phyloP scores from a whole-genome alignment of 371 early-diverging fungal species.

The Lichtheimia hyalospora region DNA sequence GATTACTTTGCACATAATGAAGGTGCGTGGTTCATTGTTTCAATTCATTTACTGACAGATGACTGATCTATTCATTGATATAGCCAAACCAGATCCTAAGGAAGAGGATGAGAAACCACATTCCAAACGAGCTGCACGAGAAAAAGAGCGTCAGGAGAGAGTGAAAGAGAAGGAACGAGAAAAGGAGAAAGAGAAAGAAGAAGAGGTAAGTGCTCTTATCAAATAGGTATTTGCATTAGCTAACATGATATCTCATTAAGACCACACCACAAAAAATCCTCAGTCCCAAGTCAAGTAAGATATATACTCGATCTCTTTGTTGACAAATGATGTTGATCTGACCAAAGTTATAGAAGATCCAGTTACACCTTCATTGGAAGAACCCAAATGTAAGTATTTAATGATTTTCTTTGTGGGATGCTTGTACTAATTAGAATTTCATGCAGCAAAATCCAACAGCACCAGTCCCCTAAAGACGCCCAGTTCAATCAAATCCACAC shows the following conservation, averaged over 20 bases:
- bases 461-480: conserved; percentile 12
- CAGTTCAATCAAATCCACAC: not conserved
- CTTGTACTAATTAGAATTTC: too few species aligned
- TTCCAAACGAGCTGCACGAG: conserved; percentile 32
- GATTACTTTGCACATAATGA: conserved; percentile 40
- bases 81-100: conserved; percentile 32
- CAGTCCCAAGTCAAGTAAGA: too few species aligned
- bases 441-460: not conserved
- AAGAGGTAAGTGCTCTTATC: conserved; percentile 9
- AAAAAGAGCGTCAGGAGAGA: conserved; percentile 7
- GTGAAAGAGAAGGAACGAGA: conserved; percentile 22
- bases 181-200: conserved; percentile 35
- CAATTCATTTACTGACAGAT: not conserved
- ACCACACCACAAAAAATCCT: too few species aligned
- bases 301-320: too few species aligned
- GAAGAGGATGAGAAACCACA: conserved; percentile 28
- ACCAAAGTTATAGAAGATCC: conserved; percentile 1
- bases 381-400: not conserved
- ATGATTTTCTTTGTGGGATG: too few species aligned
- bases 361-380: not conserved
- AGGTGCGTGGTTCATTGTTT: conserved; percentile 18
- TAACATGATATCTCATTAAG: too few species aligned
- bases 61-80: not conserved
- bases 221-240: too few species aligned
- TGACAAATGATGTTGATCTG: too few species aligned